Percentiles rank a stretch among this genome's conserved stretches.
These are phyloP conservation scores for Cantharellus anzutake DNA, from an alignment of 768 basidiomycete genomes.

Conservation along the genomic window DNA sequence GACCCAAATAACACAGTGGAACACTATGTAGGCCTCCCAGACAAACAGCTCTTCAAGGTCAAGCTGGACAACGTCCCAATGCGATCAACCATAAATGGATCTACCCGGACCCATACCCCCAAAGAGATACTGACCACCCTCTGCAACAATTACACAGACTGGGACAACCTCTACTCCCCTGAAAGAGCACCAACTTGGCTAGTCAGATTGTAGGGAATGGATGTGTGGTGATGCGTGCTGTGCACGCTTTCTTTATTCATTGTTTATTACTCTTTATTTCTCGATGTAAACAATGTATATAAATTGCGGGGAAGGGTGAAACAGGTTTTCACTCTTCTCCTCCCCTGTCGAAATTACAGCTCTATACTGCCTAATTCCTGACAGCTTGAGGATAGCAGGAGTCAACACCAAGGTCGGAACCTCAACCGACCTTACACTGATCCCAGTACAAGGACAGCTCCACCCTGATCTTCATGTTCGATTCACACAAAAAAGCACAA, in stretches of 20 bases:
- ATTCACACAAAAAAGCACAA: neutral
- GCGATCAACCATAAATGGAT: too few species aligned
- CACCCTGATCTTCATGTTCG: neutral
- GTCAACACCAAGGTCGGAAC: neutral
- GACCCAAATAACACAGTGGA: neutral
- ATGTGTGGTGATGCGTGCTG: neutral
- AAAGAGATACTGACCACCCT: neutral
- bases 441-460: neutral
- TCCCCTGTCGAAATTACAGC: too few species aligned
- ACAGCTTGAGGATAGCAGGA: too few species aligned
- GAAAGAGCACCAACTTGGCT: neutral
- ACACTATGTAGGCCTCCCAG: neutral
- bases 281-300: too few species aligned
- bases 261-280: too few species aligned
- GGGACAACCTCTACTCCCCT: neutral
- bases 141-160: neutral
- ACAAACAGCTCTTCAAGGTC: neutral
- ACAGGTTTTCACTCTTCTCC: too few species aligned
- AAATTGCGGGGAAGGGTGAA: too few species aligned
- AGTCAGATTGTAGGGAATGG: neutral
- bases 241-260: too few species aligned
- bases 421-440: too few species aligned
- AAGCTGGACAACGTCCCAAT: neutral
- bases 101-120: neutral
- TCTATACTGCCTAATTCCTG: too few species aligned